These are phyloP conservation scores for Apocynum venetum DNA, from an alignment of 257 asterid species.

Conservation along the genomic window DNA sequence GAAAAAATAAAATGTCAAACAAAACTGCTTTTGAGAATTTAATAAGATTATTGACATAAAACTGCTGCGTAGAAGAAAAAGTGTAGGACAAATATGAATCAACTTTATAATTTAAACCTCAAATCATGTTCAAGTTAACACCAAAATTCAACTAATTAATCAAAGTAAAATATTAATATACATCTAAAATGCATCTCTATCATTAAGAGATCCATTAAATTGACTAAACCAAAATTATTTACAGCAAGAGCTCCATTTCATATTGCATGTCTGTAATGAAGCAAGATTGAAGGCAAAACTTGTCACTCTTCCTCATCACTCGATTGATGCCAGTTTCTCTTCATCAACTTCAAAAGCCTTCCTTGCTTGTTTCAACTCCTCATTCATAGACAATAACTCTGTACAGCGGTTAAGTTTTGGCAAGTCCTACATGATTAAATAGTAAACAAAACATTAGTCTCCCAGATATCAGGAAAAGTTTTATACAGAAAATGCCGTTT, in stretches of 20 bases:
- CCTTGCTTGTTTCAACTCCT: constrained; percentile 90
- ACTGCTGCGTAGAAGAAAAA: too few relatives aligned
- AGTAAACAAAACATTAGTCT: neutral
- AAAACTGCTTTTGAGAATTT: neutral
- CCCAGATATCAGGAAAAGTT: neutral
- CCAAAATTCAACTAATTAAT: too few relatives aligned
- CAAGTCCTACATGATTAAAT: constrained; percentile 48
- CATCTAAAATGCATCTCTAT: too few relatives aligned
- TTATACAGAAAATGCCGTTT: neutral
- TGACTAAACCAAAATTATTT: neutral
- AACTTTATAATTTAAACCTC: neutral
- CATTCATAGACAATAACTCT: constrained; percentile 81
- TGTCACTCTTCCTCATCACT: constrained; percentile 23
- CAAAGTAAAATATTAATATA: too few relatives aligned
- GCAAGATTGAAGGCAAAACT: neutral
- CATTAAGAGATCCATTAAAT: neutral
- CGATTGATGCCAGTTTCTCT: constrained; percentile 68
- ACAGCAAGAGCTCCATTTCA: neutral
- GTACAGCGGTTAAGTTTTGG: constrained; percentile 76
- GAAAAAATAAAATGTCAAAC: too few relatives aligned
- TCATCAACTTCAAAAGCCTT: constrained; percentile 77
- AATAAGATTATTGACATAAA: neutral
- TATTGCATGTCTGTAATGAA: neutral
- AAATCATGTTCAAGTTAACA: neutral
- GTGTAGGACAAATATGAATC: neutral